phyloP scores from a whole-genome alignment of 2,329 filamentous ascomycete genomes.

The Aureobasidium uvarum region DNA sequence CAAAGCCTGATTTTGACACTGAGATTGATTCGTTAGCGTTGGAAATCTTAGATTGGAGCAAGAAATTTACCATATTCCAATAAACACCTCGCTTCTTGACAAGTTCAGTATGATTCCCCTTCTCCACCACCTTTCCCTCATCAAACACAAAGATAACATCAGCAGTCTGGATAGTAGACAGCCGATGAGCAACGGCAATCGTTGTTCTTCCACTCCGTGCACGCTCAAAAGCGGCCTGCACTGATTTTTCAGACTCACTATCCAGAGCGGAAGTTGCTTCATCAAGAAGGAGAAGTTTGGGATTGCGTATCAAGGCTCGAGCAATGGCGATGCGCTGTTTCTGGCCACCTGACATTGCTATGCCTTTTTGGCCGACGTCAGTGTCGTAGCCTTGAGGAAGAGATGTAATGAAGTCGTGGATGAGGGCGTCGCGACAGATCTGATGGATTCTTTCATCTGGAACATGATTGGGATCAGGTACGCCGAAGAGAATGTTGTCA shows the following conservation, averaged over 20 bases:
- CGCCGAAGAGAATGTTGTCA: slow-evolving; percentile 56
- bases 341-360: slow-evolving; percentile 46
- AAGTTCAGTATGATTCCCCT: slow-evolving; percentile 51
- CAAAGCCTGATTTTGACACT: neutral
- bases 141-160: slow-evolving; percentile 51
- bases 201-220: slow-evolving; percentile 41
- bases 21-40: neutral
- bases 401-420: slow-evolving; percentile 64
- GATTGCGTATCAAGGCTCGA: slow-evolving; percentile 45
- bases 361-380: slow-evolving; percentile 42
- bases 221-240: slow-evolving; percentile 43
- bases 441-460: slow-evolving; percentile 59
- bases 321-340: slow-evolving; percentile 46
- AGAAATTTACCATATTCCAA: slow-evolving; percentile 12
- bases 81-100: slow-evolving; percentile 39
- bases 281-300: slow-evolving; percentile 44
- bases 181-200: slow-evolving; percentile 47
- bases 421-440: slow-evolving; percentile 66
- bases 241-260: slow-evolving; percentile 43
- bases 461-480: neutral
- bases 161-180: slow-evolving; percentile 44
- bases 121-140: slow-evolving; percentile 49
- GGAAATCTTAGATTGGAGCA: neutral
- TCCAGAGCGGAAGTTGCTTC: slow-evolving; percentile 47
- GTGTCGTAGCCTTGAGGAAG: slow-evolving; percentile 67